Percentiles rank a stretch among this genome's conserved stretches.
phyloP scores from a whole-genome alignment of 176 grass and related monocot genomes.

The sorghum (Sorghum bicolor) region Sorghum_bicolor_NCBIv3 NC_012872.2:62647001-62647500 shows the following conservation, averaged over 20 bases:
- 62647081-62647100: slow-evolving; percentile 22
- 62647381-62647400: slow-evolving; percentile 16
- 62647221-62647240: not conserved
- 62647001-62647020: slow-evolving; percentile 68
- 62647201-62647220: not conserved
- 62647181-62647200: not conserved
- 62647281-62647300: slow-evolving; percentile 12
- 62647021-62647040: slow-evolving; percentile 71
- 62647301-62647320: slow-evolving; percentile 64
- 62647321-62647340: slow-evolving; percentile 66
- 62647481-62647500: slow-evolving; percentile 80
- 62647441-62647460: slow-evolving; percentile 55
- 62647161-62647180: slow-evolving; percentile 1
- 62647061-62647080: slow-evolving; percentile 29
- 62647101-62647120: slow-evolving; percentile 22
- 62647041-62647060: slow-evolving; percentile 33
- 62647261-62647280: slow-evolving; percentile 10
- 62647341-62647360: slow-evolving; percentile 56
- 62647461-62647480: slow-evolving; percentile 44
- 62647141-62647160: slow-evolving; percentile 59
- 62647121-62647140: slow-evolving; percentile 68
- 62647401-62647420: slow-evolving; percentile 12
- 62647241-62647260: not conserved
- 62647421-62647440: slow-evolving; percentile 48
- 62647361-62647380: slow-evolving; percentile 47